Evolutionary conservation across 768 basidiomycete genomes (phyloP).

Genomic region (Trametes maxima): DNA sequence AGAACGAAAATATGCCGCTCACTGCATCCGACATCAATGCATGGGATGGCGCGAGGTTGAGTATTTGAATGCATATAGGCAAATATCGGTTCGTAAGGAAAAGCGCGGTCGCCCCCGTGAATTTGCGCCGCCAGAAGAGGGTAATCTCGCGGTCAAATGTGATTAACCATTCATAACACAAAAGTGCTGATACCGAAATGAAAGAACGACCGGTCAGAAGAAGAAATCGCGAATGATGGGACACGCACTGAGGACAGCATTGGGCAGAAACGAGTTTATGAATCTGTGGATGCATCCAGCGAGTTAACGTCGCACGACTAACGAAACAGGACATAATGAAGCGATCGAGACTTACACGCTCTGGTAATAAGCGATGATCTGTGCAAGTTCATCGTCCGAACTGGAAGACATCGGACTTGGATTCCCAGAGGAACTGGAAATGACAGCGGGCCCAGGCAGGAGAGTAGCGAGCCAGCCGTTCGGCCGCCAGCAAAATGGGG

Average conservation of each 20-base stretch:
- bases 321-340: too few relatives aligned
- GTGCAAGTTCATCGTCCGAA: background rate
- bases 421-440: too few relatives aligned
- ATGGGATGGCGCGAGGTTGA: background rate
- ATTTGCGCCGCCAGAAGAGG: slow-evolving; percentile 16
- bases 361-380: slow-evolving; percentile 9
- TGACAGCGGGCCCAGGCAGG: too few relatives aligned
- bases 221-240: too few relatives aligned
- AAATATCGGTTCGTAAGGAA: slow-evolving; percentile 23
- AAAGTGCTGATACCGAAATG: background rate
- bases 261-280: slow-evolving; percentile 4
- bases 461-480: too few relatives aligned
- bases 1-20: background rate
- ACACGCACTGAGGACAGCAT: slow-evolving; percentile 1
- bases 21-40: slow-evolving; percentile 3
- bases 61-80: slow-evolving; percentile 1
- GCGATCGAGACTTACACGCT: background rate
- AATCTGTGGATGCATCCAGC: background rate
- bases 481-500: too few relatives aligned
- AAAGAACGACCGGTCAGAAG: background rate
- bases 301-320: too few relatives aligned
- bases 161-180: slow-evolving; percentile 14
- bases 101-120: slow-evolving; percentile 16
- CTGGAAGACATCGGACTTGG: background rate
- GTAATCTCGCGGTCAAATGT: slow-evolving; percentile 14